phyloP scores from a whole-genome alignment of 1,284 basidiomycete genomes.

The Malassezia slooffiae region DNA sequence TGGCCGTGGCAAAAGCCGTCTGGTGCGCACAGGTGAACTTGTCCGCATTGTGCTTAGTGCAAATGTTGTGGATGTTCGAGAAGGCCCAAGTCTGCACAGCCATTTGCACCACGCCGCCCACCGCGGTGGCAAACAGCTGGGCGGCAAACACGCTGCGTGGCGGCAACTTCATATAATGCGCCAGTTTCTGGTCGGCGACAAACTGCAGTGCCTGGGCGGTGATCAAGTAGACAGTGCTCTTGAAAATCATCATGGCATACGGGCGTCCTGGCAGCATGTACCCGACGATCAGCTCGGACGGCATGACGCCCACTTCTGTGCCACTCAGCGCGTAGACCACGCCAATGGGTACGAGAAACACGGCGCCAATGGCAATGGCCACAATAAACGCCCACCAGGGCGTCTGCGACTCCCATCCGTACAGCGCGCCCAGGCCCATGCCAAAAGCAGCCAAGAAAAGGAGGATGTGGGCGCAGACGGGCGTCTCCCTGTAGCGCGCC shows the following conservation, averaged over 20 bases:
- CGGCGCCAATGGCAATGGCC: constrained; percentile 52
- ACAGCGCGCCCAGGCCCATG: constrained; percentile 57
- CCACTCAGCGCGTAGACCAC: constrained; percentile 80
- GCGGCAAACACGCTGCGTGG: constrained; percentile 51
- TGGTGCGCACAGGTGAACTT: constrained; percentile 35
- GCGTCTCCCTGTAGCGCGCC: constrained; percentile 65
- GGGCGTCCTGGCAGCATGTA: constrained; percentile 67
- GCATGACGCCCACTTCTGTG: constrained; percentile 57
- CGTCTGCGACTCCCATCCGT: constrained; percentile 60
- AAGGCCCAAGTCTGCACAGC: constrained; percentile 59
- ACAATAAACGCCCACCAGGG: constrained; percentile 65
- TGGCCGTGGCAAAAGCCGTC: constrained; percentile 33
- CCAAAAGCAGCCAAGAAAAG: constrained; percentile 56
- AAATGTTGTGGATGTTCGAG: constrained; percentile 61
- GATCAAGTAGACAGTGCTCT: constrained; percentile 58
- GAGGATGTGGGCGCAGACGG: constrained; percentile 51
- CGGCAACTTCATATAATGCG: constrained; percentile 53
- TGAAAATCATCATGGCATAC: constrained; percentile 72
- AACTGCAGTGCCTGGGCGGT: constrained; percentile 56
- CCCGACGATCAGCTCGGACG: constrained; percentile 65
- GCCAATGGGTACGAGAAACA: constrained; percentile 61
- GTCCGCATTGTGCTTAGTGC: constrained; percentile 45
- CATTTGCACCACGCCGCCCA: constrained; percentile 54
- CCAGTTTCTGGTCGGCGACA: constrained; percentile 54
- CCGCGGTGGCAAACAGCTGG: constrained; percentile 61